phyloP scores from a whole-genome alignment of 2,329 filamentous ascomycete species.

The Paraphoma sp. region DNA sequence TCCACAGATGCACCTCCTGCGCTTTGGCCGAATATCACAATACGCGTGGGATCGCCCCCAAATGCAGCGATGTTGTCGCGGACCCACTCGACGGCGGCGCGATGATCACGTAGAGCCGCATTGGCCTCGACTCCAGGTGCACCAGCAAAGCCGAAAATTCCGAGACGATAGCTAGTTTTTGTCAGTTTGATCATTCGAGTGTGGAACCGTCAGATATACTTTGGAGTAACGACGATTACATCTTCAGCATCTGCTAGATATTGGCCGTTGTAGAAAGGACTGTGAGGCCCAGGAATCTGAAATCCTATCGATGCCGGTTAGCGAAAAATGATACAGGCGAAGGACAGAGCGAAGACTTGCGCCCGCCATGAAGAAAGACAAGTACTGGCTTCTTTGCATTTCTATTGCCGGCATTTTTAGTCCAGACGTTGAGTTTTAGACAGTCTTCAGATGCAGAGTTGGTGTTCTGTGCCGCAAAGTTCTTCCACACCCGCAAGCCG shows the following conservation, averaged over 20 bases:
- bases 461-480: conserved; percentile 32
- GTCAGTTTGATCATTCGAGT: not conserved
- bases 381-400: conserved; percentile 35
- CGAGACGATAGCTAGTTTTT: conserved; percentile 41
- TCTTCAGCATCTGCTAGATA: conserved; percentile 35
- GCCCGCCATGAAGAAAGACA: conserved; percentile 38
- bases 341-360: conserved; percentile 13
- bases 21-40: conserved; percentile 50
- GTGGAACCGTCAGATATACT: conserved; percentile 14
- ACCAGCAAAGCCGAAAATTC: conserved; percentile 50
- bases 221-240: conserved; percentile 39
- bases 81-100: conserved; percentile 47
- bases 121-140: conserved; percentile 45
- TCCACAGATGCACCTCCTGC: conserved; percentile 53
- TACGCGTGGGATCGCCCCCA: conserved; percentile 48
- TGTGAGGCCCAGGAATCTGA: conserved; percentile 32
- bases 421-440: conserved; percentile 40
- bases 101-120: conserved; percentile 42
- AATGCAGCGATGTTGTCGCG: conserved; percentile 50
- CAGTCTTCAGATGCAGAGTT: conserved; percentile 37
- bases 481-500: conserved; percentile 32
- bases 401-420: conserved; percentile 18
- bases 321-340: not conserved
- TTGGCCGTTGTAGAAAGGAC: conserved; percentile 35
- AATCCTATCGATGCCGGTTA: conserved; percentile 19